Base-by-base conservation (phyloP, 495 filamentous ascomycete genomes). In the Aspergillus wentii region DNA sequence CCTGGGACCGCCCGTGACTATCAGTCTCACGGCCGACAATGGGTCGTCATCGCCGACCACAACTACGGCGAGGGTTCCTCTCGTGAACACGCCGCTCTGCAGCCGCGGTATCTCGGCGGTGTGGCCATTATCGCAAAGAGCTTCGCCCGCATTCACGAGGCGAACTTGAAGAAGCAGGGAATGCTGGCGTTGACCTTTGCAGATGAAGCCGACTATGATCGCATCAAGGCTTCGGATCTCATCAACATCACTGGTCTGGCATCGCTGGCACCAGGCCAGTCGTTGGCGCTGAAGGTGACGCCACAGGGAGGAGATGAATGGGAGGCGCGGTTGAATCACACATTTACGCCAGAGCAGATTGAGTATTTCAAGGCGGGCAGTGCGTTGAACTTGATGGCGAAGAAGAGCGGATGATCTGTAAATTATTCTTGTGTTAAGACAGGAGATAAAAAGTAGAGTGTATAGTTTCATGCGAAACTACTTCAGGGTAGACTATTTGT, bases 111-210 rank as follows among this genome's bases (percentile, higher is more conserved):
- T 67, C 82, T 95, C 21, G 88, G 88, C 41, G 88, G 86, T 49
- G 74, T 92, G 40, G 89, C 88, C 44, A 94, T 95, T 71, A 87
- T 94, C 58, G 86, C 83, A 52, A 77, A 82, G 52, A 82, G 76
- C 41, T 95, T 95, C 59, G 89, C 88, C 46, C 88, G 88, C 78
- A 95, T 95, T 58, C 88, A 95, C 72, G 88, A 94, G 74, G 92
- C 88, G 64, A 95, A 95, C 73, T 65, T 94, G 70, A 95, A 94
- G 82, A 94, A 94, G 78, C 89, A 95, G 74, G 89, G 88, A 59
- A 88, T 95, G 85, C 80, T 95, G 69, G 88, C 88, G 48, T 72
- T 95, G 30, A 91, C 86, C 33, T 94, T 94, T 63, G 63, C 75
- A 22, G 77, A 92, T 54, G 86, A 87, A 5, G 86, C 76, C 44